Percentiles rank a stretch among this genome's conserved stretches.
phyloP scores from a whole-genome alignment of 2,329 filamentous ascomycete genomes.

The Hypoxylon sp. region DNA sequence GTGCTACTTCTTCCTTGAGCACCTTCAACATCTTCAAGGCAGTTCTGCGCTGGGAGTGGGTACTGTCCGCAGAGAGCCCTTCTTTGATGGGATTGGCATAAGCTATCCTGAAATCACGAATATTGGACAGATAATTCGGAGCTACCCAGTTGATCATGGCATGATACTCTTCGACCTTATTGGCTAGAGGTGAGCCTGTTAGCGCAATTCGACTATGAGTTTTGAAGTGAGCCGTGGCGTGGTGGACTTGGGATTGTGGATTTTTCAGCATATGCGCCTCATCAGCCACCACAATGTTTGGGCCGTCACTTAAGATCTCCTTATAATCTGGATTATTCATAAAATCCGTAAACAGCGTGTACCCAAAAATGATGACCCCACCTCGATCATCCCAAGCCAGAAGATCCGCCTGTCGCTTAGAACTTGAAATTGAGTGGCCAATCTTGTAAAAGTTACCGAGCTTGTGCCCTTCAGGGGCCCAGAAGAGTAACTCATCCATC shows the following conservation, averaged over 20 bases:
- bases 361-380: slow-evolving; percentile 84
- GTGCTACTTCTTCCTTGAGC: slow-evolving; percentile 79
- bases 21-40: slow-evolving; percentile 78
- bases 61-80: slow-evolving; percentile 79
- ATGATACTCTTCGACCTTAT: slow-evolving; percentile 87
- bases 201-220: slow-evolving; percentile 83
- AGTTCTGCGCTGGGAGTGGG: slow-evolving; percentile 65
- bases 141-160: slow-evolving; percentile 91
- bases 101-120: slow-evolving; percentile 76
- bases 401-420: slow-evolving; percentile 64
- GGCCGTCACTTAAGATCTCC: slow-evolving; percentile 69
- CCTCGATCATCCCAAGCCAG: slow-evolving; percentile 73
- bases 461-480: slow-evolving; percentile 69
- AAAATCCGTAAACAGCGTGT: slow-evolving; percentile 73
- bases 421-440: slow-evolving; percentile 57
- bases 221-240: slow-evolving; percentile 70
- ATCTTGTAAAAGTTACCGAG: slow-evolving; percentile 72
- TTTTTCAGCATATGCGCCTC: slow-evolving; percentile 89
- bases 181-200: slow-evolving; percentile 88
- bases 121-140: slow-evolving; percentile 80
- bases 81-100: slow-evolving; percentile 81
- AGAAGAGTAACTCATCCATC: slow-evolving; percentile 80
- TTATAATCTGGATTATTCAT: slow-evolving; percentile 54
- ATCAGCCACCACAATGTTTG: slow-evolving; percentile 85
- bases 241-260: slow-evolving; percentile 64